Conservation (phyloP, 1,284 basidiomycete species). For the Caloboletus firmus region DNA sequence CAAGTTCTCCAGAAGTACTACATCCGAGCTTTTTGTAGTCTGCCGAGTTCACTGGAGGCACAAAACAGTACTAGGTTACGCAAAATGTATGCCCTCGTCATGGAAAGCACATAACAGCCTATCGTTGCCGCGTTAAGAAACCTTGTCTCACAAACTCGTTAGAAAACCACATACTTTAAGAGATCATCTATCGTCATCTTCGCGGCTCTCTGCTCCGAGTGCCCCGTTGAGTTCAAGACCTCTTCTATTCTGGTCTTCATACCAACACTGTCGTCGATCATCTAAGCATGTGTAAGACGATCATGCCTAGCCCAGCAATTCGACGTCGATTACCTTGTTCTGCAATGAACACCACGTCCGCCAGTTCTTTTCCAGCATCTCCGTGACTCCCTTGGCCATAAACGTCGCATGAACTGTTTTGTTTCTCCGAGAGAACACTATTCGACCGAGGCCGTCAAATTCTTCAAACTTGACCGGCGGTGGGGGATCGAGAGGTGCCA, state of each 20-base stretch:
- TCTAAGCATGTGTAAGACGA: conserved; percentile 43
- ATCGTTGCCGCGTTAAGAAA: conserved; percentile 4
- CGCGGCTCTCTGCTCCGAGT: conserved; percentile 68
- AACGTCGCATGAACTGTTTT: conserved; percentile 90
- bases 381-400: conserved; percentile 89
- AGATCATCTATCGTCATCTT: conserved; percentile 84
- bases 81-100: conserved; percentile 59
- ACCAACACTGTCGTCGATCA: conserved; percentile 67
- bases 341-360: conserved; percentile 91
- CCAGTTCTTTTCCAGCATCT: conserved; percentile 94
- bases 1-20: too few species aligned
- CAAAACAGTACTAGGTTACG: too few species aligned
- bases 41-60: too few species aligned
- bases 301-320: background rate
- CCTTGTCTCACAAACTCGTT: background rate
- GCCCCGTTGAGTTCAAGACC: conserved; percentile 68
- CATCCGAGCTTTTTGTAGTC: too few species aligned
- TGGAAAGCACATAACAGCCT: conserved; percentile 63
- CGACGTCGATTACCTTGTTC: conserved; percentile 54
- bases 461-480: conserved; percentile 96
- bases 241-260: conserved; percentile 78
- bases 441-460: conserved; percentile 92
- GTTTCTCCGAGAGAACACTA: conserved; percentile 89
- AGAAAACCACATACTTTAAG: conserved; percentile 51
- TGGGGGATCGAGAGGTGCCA: conserved; percentile 92